Conservation (phyloP, 805 yeast species). For the Candida coquimbonensis region DNA sequence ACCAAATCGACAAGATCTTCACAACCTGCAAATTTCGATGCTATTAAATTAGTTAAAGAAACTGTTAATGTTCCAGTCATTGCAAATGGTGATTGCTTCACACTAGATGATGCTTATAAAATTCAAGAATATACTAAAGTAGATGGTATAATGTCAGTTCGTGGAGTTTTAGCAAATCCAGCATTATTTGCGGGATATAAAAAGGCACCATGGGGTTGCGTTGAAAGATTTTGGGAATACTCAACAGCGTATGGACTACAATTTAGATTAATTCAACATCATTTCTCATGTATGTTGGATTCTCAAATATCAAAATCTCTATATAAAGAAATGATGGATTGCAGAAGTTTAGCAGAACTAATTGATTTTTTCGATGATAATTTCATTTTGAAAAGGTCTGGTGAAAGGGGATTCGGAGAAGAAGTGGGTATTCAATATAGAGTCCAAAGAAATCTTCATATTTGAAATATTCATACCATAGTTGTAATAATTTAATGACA, state of each 20-base stretch:
- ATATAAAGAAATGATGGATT: constrained; percentile 58
- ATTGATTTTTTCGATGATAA: constrained; percentile 76
- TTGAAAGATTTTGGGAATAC: constrained; percentile 78
- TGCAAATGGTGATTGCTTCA: constrained; percentile 96
- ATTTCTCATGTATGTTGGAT: constrained; percentile 79
- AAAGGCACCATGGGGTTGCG: constrained; percentile 83
- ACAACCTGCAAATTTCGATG: constrained; percentile 75
- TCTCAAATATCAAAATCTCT: constrained; percentile 38
- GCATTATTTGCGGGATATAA: constrained; percentile 73
- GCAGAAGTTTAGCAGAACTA: constrained; percentile 51
- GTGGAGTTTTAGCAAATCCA: constrained; percentile 84
- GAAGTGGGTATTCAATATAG: constrained; percentile 39
- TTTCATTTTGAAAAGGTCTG: constrained; percentile 59
- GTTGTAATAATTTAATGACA: neutral
- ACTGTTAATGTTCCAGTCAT: constrained; percentile 63
- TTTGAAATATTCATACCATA: constrained; percentile 8
- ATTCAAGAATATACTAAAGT: constrained; percentile 66
- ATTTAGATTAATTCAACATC: constrained; percentile 79
- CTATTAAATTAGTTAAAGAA: constrained; percentile 58
- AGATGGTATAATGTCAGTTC: constrained; percentile 93
- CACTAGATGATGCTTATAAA: constrained; percentile 50
- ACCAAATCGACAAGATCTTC: constrained; percentile 80
- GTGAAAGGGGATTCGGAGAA: constrained; percentile 65
- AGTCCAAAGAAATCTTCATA: constrained; percentile 22
- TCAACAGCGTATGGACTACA: constrained; percentile 79